Evolutionary conservation across 208 protist species (phyloP), one percentile per base, ranked within the genome.

Genomic region (Acanthamoeba royreba): DNA sequence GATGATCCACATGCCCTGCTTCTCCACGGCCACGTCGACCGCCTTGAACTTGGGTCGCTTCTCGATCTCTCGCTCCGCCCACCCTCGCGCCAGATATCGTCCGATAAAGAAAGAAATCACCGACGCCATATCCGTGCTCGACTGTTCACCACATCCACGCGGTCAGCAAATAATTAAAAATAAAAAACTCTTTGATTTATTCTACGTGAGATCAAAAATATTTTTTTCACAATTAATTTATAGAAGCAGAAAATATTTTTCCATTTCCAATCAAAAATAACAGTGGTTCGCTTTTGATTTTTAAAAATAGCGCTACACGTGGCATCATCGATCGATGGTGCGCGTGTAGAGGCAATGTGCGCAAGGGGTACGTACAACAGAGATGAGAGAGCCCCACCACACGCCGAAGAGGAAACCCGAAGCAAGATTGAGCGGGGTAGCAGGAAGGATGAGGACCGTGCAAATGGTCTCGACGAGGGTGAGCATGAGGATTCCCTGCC

Each of bases 11-110:
- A 86, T 86, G 11, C 77, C 77, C 8, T 86, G 77, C 77, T 86
- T 86, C 42, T 55, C 46, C 77, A 86, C 42, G 5, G 77, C 77
- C 25, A 19, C 42, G 42, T 86, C 77, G 4, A 86, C 43, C 2
- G 77, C 77, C 31, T 86, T 86, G 43, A 86, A 86, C 38, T 86
- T 86, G 42, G 77, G 77, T 86, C 77, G 77, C 46, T 86, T 86
- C 9, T 55, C 77, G 46, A 86, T 86, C 35, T 86, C 45, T n/a
- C 38, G n/a, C 9, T 49, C 77, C 8, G 77, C 77, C 77, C 77
- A 86, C 7, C 46, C 77, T 58, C 77, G 77, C 45, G 45, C 42
- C 38, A 86, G n/a, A 45, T 86, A 86, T 55, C 77, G 77, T 8
- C 45, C 77, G 77, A 86, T 86, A 31, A 86, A 86, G 77, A 86